Base-by-base conservation (phyloP, 2,329 filamentous ascomycete species). In the Dothidotthia symphoricarpi region DNA sequence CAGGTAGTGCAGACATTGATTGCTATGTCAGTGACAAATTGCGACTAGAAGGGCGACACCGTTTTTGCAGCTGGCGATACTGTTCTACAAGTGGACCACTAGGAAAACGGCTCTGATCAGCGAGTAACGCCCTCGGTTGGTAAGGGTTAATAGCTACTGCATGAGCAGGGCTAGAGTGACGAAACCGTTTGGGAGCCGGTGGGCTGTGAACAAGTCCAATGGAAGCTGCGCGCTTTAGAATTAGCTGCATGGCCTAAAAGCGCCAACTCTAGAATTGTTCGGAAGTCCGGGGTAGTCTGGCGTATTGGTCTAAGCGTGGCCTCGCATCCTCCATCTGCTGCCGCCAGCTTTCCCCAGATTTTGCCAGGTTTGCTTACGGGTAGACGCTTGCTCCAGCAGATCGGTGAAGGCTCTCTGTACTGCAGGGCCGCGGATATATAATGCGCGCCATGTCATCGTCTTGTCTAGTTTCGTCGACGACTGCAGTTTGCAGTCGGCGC, bases 301-400 rank as follows among this genome's bases (percentile, higher is more conserved):
- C 32, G 37, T 31, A 17, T 16, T 39, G 34, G 30, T 33, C 31
- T 36, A 41, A 13, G 39, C 42, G 39, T 39, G 31, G 17, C n/a
- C n/a, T 36, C 34, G 40, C 40, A 44, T 48, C 48, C 34, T 51
- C 39, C 37, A 43, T 47, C 36, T 43, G 35, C 31, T 29, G 34
- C 28, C 41, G 34, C 45, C 41, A 44, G 48, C 49, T 42, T 58
- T 53, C 53, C 53, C 55, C 53, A 55, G 53, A 43, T 53, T 58
- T 51, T 41, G 19, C 16, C 33, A 51, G 42, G 51, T 58, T 51
- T 41, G 19, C 16, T 35, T 24, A 33, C 34, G 30, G 44, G 42
- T 34, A 36, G 37, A 40, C 45, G 44, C 34, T 32, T 32, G 34
- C 39, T 24, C 30, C 29, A 31, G 19, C 19, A 22, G 31, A 53